Evolutionary conservation across 106 monocot species (phyloP).

Genomic region (Acorus gramineus): DNA sequence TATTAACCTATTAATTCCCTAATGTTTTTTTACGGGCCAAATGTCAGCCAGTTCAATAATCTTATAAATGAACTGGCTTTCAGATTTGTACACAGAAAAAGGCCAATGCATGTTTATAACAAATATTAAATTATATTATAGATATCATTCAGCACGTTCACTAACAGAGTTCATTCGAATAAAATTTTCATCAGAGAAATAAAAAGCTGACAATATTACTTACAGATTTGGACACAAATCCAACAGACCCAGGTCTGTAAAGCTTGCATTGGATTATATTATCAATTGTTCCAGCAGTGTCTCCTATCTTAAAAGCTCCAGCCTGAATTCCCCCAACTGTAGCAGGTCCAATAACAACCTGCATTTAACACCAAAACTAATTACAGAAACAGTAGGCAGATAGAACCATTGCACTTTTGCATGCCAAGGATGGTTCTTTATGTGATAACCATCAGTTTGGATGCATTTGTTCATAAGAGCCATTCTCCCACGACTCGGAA

Average conservation of each 20-base stretch:
- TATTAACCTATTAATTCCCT: too few relatives aligned
- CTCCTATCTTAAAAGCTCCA: constrained; percentile 98
- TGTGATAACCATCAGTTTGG: too few relatives aligned
- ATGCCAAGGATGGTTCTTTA: background rate
- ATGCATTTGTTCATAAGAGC: too few relatives aligned
- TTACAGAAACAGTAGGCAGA: background rate
- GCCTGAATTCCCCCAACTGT: constrained; percentile 98
- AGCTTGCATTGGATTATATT: constrained; percentile 97
- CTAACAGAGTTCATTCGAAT: background rate
- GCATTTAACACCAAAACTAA: constrained; percentile 6
- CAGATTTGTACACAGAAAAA: background rate
- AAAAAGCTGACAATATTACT: constrained; percentile 1
- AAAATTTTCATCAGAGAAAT: background rate
- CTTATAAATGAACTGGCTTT: too few relatives aligned
- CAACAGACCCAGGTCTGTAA: constrained; percentile 91
- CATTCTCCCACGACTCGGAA: background rate
- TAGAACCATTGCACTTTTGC: background rate
- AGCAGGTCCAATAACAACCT: constrained; percentile 96
- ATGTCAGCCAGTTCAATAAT: too few relatives aligned
- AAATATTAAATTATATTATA: too few relatives aligned
- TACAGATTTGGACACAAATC: constrained; percentile 99
- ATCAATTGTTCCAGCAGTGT: constrained; percentile 97
- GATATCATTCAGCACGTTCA: too few relatives aligned
- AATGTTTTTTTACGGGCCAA: too few relatives aligned
- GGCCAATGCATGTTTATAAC: too few relatives aligned